A percentile compares a stretch with the other conserved stretches of the same genome.
Evolutionary conservation across 441 rosid species (phyloP).

Genomic region (Bruguiera hainesii): DNA sequence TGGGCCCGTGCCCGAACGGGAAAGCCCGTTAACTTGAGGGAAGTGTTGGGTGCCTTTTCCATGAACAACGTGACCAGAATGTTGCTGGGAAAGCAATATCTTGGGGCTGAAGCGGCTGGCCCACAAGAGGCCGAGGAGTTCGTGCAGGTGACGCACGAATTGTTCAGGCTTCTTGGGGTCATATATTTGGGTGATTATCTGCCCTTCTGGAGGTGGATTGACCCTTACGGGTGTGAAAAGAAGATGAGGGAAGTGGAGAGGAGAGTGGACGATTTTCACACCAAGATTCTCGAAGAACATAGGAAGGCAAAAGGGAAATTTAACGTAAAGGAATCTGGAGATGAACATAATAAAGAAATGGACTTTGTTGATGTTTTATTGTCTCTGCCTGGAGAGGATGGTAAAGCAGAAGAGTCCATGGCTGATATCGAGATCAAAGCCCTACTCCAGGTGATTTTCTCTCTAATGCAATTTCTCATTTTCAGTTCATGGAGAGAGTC

Average conservation of each 20-base stretch:
- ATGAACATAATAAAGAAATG: slow-evolving; percentile 32
- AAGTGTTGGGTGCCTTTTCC: slow-evolving; percentile 74
- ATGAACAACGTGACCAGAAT: slow-evolving; percentile 92
- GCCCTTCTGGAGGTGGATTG: slow-evolving; percentile 90
- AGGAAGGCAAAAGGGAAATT: slow-evolving; percentile 25
- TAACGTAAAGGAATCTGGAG: slow-evolving; percentile 8
- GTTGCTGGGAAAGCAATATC: slow-evolving; percentile 77
- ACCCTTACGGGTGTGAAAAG: slow-evolving; percentile 71
- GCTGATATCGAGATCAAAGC: slow-evolving; percentile 86
- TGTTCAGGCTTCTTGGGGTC: slow-evolving; percentile 67
- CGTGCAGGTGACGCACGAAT: slow-evolving; percentile 73
- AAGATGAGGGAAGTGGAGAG: slow-evolving; percentile 80
- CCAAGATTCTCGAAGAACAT: slow-evolving; percentile 64
- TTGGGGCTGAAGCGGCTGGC: slow-evolving; percentile 55
- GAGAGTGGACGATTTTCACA: slow-evolving; percentile 79
- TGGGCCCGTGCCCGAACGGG: slow-evolving; percentile 23
- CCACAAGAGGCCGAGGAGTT: slow-evolving; percentile 76
- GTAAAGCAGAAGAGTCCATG: slow-evolving; percentile 44
- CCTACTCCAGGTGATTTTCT: slow-evolving; percentile 55
- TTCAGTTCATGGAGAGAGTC: too few relatives aligned
- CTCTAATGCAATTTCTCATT: not conserved
- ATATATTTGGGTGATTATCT: slow-evolving; percentile 84
- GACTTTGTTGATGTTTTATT: slow-evolving; percentile 86
- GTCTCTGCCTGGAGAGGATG: slow-evolving; percentile 71
- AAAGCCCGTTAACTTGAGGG: slow-evolving; percentile 55